Evolutionary conservation across 176 grass and related monocot genomes (phyloP), one percentile per base, ranked within the genome.

Genomic region (Paspalum notatum): DNA sequence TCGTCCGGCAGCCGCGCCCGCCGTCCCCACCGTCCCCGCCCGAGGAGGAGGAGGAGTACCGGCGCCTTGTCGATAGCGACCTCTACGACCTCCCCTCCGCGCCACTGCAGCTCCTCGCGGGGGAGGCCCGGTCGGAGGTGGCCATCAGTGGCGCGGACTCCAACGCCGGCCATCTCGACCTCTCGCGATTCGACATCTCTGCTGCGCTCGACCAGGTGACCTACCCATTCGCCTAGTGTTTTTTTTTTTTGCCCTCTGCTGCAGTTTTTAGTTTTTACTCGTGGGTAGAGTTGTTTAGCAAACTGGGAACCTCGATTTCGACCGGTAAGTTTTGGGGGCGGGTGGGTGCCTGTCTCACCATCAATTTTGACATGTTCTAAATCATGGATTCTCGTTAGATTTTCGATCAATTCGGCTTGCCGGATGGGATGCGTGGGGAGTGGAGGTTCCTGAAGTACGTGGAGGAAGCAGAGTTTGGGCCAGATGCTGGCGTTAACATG

Each of bases 31-130:
- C 90, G 5, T 66, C 66, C 51, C 78, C 85, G 3, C 60, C 59
- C 24, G 66, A 55, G 61, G 82, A 77, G 62, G 92, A 91, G 14
- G 92, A 91, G 76, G 92, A 98, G 25, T 99, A 93, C 90, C 8
- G 62, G 21, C 75, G 53, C 9, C 88, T 79, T 61, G 81, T 89
- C 59, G 96, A 99, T 78, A 93, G 92, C 77, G 90, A 93, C 22
- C 90, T 99, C 79, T 99, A 86, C 84, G 92, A 95, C 96, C 88
- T 99, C 66, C 96, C 96, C 49, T 93, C 82, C 32, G 84, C 82
- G 15, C 71, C 86, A 2, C 86, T 99, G 25, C 56, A 62, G 21
- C 88, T 39, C 9, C 82, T 91, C 12, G 51, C 24, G 18, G 83
- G 64, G 8, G 83, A 83, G 9, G 21, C 8, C 32, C 77, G 52